Evolutionary conservation across 2,329 filamentous ascomycete species (phyloP).

Genomic region (Tolypocladium sp.): DNA sequence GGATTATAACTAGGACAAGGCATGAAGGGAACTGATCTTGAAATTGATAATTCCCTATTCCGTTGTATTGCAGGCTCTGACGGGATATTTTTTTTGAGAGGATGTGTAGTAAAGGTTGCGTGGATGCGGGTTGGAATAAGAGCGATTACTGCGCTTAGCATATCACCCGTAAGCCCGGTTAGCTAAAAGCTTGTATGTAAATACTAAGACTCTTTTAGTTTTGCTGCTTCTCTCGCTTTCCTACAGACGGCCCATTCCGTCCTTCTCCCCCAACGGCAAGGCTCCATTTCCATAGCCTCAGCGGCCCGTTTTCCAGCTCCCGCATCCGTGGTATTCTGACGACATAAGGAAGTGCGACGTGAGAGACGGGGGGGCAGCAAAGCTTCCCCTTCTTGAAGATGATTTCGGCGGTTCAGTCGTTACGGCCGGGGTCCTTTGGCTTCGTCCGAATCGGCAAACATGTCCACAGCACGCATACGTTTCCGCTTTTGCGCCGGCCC

Average conservation of each 20-base stretch:
- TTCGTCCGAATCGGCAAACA: slow-evolving; percentile 73
- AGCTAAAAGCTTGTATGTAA: background rate
- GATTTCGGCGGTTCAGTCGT: background rate
- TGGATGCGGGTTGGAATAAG: background rate
- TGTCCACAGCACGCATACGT: slow-evolving; percentile 69
- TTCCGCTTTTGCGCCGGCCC: slow-evolving; percentile 28
- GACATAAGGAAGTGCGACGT: background rate
- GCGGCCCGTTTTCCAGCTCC: background rate
- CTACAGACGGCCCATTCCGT: background rate
- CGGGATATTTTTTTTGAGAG: too few relatives aligned
- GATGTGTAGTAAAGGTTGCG: too few relatives aligned
- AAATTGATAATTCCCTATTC: too few relatives aligned
- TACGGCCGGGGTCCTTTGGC: slow-evolving; percentile 8
- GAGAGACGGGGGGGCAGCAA: too few relatives aligned
- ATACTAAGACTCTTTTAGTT: background rate
- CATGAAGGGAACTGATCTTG: too few relatives aligned
- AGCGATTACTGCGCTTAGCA: background rate
- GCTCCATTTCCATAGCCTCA: background rate
- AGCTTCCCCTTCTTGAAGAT: too few relatives aligned
- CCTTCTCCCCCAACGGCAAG: background rate
- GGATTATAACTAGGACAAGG: too few relatives aligned
- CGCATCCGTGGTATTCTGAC: background rate
- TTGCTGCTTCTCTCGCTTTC: background rate
- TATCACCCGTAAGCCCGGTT: background rate
- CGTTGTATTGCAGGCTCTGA: too few relatives aligned